Evolutionary conservation across 192 early-diverging fungal species (phyloP).

Genomic region (Ambispora gerdemannii): DNA sequence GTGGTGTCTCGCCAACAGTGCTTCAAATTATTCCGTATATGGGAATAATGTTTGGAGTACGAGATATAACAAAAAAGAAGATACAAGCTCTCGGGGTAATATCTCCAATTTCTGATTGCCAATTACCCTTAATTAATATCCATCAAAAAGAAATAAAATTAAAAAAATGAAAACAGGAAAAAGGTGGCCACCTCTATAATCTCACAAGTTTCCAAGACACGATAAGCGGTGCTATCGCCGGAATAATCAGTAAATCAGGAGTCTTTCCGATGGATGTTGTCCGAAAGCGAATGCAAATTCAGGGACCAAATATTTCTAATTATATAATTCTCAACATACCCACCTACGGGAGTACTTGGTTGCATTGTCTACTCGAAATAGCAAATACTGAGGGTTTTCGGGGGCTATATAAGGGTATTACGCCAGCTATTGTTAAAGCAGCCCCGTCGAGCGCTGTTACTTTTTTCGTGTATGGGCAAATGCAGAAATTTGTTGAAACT

Average conservation of each 20-base stretch:
- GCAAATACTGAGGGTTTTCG: slow-evolving; percentile 70
- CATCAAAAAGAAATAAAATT: slow-evolving; percentile 21
- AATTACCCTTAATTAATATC: slow-evolving; percentile 8
- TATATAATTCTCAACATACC: slow-evolving; percentile 68
- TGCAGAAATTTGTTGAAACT: slow-evolving; percentile 51
- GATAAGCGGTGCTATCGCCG: slow-evolving; percentile 75
- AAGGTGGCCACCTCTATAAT: slow-evolving; percentile 18
- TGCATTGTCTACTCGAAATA: slow-evolving; percentile 62
- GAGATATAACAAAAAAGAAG: slow-evolving; percentile 56
- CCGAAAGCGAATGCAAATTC: slow-evolving; percentile 66
- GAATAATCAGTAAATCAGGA: slow-evolving; percentile 75
- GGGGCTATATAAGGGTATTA: slow-evolving; percentile 85
- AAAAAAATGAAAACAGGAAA: slow-evolving; percentile 29
- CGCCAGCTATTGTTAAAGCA: slow-evolving; percentile 83
- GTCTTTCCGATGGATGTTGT: slow-evolving; percentile 93
- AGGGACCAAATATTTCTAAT: slow-evolving; percentile 44
- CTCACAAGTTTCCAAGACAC: slow-evolving; percentile 57
- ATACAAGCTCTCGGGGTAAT: slow-evolving; percentile 37
- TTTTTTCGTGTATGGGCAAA: slow-evolving; percentile 79
- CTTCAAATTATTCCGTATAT: slow-evolving; percentile 94
- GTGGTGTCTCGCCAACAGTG: slow-evolving; percentile 75
- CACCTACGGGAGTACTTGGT: slow-evolving; percentile 54
- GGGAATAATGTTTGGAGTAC: slow-evolving; percentile 86
- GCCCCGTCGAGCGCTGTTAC: slow-evolving; percentile 82
- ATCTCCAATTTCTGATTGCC: neutral